These are phyloP conservation scores for Thinopyrum elongatum DNA, from an alignment of 176 grass and related monocot genomes.

Conservation along the genomic window DNA sequence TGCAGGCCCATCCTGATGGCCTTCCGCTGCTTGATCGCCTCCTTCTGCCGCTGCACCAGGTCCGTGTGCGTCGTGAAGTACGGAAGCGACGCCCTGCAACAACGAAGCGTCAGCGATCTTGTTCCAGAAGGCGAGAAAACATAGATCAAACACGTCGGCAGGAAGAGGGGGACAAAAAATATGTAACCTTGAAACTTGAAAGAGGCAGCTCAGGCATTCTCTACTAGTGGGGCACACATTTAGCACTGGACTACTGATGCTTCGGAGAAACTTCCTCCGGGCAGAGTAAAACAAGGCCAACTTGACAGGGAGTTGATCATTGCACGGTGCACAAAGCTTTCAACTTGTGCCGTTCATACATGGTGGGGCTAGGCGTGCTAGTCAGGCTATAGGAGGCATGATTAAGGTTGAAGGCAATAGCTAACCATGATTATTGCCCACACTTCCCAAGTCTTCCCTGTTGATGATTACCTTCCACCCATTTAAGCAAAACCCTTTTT, in stretches of 20 bases:
- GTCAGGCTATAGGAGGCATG: conserved; percentile 2
- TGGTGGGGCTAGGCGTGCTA: conserved; percentile 31
- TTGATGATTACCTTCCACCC: conserved; percentile 18
- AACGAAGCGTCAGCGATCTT: not conserved
- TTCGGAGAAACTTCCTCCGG: conserved; percentile 11
- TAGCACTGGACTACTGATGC: not conserved
- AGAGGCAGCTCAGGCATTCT: not conserved
- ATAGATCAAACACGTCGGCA: not conserved
- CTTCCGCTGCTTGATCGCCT: conserved; percentile 86
- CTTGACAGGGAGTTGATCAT: conserved; percentile 33
- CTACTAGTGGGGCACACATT: not conserved
- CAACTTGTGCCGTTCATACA: conserved; percentile 26
- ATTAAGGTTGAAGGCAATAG: conserved; percentile 2
- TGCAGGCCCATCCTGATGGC: conserved; percentile 71
- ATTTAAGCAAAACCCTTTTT: not conserved
- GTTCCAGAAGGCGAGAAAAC: not conserved
- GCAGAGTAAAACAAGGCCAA: conserved; percentile 26
- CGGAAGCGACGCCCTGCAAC: conserved; percentile 67
- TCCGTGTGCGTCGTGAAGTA: conserved; percentile 96
- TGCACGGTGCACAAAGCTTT: not conserved
- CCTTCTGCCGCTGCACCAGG: conserved; percentile 75
- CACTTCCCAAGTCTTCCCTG: not conserved
- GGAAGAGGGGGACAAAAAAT: not conserved
- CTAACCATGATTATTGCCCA: not conserved
- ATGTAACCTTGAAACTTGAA: not conserved